These are phyloP conservation scores for Thymus quinquecostatus DNA, from an alignment of 257 asterid genomes.

Conservation along the genomic window DNA sequence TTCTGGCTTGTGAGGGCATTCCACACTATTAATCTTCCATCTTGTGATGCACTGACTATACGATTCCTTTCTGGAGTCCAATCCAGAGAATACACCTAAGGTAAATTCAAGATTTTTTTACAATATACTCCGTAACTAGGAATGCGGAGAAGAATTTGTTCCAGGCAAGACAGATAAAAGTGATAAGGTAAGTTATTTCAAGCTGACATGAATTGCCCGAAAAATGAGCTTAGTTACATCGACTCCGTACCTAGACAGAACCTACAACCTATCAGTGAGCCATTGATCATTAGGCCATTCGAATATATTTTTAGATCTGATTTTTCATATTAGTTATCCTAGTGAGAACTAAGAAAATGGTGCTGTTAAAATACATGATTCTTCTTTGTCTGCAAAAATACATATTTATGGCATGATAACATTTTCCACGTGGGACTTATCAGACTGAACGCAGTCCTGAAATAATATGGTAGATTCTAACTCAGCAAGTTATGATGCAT, in stretches of 20 bases:
- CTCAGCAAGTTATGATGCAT: neutral
- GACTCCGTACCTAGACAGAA: neutral
- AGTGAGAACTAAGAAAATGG: neutral
- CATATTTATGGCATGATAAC: too few relatives aligned
- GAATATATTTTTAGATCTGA: too few relatives aligned
- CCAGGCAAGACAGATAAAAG: slow-evolving; percentile 15
- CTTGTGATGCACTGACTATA: slow-evolving; percentile 97
- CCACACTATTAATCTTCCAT: slow-evolving; percentile 97
- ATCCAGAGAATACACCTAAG: slow-evolving; percentile 90
- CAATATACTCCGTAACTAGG: neutral
- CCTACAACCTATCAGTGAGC: too few relatives aligned
- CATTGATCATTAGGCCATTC: too few relatives aligned
- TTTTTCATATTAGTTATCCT: too few relatives aligned
- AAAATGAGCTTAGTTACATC: slow-evolving; percentile 2
- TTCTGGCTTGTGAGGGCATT: slow-evolving; percentile 99
- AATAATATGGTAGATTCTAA: slow-evolving; percentile 3
- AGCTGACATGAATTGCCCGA: slow-evolving; percentile 12
- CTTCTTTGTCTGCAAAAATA: neutral
- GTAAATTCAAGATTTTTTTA: slow-evolving; percentile 27
- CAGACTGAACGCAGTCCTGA: neutral
- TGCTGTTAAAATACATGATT: neutral
- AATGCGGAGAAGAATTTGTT: neutral
- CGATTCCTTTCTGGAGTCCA: slow-evolving; percentile 98
- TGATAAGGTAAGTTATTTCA: neutral
- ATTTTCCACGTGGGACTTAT: neutral